These are phyloP conservation scores for Pythium dissotocum DNA, from an alignment of 352 stramenopile species.

Conservation along the genomic window DNA sequence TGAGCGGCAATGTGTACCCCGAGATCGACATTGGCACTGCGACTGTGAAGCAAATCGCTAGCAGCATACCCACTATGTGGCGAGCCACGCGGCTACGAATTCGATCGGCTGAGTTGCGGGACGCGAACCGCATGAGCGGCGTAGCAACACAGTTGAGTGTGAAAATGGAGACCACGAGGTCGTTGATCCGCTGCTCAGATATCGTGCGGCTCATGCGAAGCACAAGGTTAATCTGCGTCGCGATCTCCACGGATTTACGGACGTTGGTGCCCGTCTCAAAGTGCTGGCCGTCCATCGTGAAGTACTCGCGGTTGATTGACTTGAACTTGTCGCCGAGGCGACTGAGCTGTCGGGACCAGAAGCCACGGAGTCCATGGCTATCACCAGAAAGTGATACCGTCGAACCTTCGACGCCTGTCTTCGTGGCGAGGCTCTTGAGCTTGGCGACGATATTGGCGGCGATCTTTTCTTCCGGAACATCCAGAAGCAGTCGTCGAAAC, in stretches of 20 bases:
- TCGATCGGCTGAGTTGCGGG: background rate
- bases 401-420: too few species aligned
- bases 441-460: conserved; percentile 6
- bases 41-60: conserved; percentile 13
- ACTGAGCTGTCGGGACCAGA: too few species aligned
- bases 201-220: conserved; percentile 12
- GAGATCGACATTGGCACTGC: conserved; percentile 11
- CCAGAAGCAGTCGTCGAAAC: conserved; percentile 9
- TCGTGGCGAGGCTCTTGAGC: background rate
- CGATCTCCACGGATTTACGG: conserved; percentile 20
- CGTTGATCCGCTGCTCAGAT: conserved; percentile 7
- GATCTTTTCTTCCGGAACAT: conserved; percentile 7
- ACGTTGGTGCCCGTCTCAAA: conserved; percentile 16
- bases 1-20: conserved; percentile 1
- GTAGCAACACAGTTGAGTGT: conserved; percentile 14
- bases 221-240: conserved; percentile 12
- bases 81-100: conserved; percentile 1
- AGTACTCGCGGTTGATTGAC: conserved; percentile 3
- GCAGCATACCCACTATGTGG: conserved; percentile 8
- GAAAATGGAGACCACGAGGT: conserved; percentile 12
- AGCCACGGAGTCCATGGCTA: too few species aligned
- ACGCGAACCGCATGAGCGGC: conserved; percentile 12
- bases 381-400: too few species aligned
- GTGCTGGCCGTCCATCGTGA: conserved; percentile 16
- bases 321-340: background rate